Percentiles rank a stretch among this genome's conserved stretches.
phyloP scores from a whole-genome alignment of 2,329 filamentous ascomycete species.

The Chrysoporthe cubensis region DNA sequence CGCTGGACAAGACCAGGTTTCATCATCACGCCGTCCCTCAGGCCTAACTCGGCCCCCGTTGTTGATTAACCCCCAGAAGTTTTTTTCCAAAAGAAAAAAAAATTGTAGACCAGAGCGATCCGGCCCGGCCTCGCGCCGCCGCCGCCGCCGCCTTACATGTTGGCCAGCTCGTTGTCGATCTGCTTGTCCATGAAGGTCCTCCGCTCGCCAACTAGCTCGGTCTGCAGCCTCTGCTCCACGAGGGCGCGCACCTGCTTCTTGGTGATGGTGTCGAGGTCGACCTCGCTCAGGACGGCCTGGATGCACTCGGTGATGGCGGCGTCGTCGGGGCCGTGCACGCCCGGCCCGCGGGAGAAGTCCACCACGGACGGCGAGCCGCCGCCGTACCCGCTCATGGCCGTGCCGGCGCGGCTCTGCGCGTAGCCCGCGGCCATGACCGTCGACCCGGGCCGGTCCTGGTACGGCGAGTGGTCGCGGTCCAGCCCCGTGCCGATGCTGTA shows the following conservation, averaged over 20 bases:
- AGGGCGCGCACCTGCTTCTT: conserved; percentile 95
- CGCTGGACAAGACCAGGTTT: conserved; percentile 5
- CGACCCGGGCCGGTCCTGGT: conserved; percentile 60
- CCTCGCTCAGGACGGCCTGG: conserved; percentile 78
- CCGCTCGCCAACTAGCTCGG: conserved; percentile 83
- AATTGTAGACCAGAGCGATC: too few species aligned
- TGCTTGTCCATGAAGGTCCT: conserved; percentile 87
- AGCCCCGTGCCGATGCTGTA: conserved; percentile 64
- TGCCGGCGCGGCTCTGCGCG: conserved; percentile 42
- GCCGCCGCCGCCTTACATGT: conserved; percentile 65
- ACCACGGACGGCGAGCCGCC: conserved; percentile 53
- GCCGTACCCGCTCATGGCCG: conserved; percentile 49
- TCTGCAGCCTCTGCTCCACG: conserved; percentile 91
- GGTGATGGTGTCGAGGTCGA: conserved; percentile 94
- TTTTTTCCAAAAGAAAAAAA: neutral
- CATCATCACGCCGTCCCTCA: neutral
- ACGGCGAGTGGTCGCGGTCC: conserved; percentile 58
- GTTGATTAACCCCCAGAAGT: neutral
- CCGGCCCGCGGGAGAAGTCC: conserved; percentile 61
- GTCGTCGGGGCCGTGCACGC: conserved; percentile 71
- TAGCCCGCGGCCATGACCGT: conserved; percentile 35
- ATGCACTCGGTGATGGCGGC: conserved; percentile 82
- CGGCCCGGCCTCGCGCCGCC: too few species aligned
- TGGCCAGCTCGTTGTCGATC: conserved; percentile 92
- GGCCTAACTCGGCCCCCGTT: neutral